Conservation (phyloP, 2,329 filamentous ascomycete species). For the Thielaviopsis ethacetica region DNA sequence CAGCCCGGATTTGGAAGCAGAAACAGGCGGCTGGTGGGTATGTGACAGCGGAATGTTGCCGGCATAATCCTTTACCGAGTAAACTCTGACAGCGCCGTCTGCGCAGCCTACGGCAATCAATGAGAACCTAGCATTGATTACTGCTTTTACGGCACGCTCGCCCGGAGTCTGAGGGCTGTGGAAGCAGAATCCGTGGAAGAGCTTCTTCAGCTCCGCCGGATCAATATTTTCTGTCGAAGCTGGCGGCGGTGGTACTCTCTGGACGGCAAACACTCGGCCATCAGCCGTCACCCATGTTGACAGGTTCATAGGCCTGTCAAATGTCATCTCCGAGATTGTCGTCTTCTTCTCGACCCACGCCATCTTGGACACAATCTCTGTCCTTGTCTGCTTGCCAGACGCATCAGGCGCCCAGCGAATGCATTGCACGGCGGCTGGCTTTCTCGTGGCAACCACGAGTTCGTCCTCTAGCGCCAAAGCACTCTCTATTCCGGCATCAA, state of each 20-base stretch:
- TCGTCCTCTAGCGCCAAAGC: slow-evolving; percentile 85
- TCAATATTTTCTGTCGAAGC: slow-evolving; percentile 22
- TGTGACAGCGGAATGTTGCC: slow-evolving; percentile 87
- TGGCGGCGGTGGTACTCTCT: slow-evolving; percentile 36
- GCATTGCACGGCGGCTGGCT: slow-evolving; percentile 88
- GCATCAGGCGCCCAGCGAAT: slow-evolving; percentile 86
- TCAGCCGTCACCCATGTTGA: slow-evolving; percentile 83
- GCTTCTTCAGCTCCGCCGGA: slow-evolving; percentile 30
- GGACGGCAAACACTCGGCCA: slow-evolving; percentile 79
- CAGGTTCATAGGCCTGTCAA: slow-evolving; percentile 92
- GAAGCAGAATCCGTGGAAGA: slow-evolving; percentile 87
- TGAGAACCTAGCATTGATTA: slow-evolving; percentile 90
- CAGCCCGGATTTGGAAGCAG: slow-evolving; percentile 47
- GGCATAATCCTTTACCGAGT: slow-evolving; percentile 80
- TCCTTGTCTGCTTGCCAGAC: slow-evolving; percentile 69
- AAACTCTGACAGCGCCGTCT: slow-evolving; percentile 71
- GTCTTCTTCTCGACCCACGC: slow-evolving; percentile 66
- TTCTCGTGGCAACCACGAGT: slow-evolving; percentile 76
- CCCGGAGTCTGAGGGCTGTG: slow-evolving; percentile 49
- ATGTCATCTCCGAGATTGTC: slow-evolving; percentile 67
- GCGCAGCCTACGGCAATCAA: slow-evolving; percentile 73
- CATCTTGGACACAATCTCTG: slow-evolving; percentile 79
- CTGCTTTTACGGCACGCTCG: slow-evolving; percentile 52
- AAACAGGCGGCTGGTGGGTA: slow-evolving; percentile 52
- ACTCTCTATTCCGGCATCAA: slow-evolving; percentile 84